A percentile compares a stretch with the other conserved stretches of the same genome.
Conservation (phyloP, 306 rosid species). For the Coriaria nepalensis region DNA sequence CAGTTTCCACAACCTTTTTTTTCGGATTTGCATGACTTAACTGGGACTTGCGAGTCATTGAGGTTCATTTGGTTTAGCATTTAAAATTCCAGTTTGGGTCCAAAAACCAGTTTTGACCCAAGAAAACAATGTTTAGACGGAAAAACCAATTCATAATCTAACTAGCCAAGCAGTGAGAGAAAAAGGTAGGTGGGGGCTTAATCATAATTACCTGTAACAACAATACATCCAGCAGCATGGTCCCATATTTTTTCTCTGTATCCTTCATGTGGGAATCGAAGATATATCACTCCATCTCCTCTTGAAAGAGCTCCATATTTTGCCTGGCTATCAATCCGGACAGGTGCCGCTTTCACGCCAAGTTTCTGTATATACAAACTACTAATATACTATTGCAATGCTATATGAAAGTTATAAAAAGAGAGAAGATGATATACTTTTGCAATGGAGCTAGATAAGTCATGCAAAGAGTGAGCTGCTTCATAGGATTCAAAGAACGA, state of each 20-base stretch:
- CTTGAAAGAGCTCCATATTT: slow-evolving; percentile 90
- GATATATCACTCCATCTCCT: slow-evolving; percentile 92
- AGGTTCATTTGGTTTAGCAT: too few species aligned
- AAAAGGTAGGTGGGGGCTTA: neutral
- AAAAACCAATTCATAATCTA: neutral
- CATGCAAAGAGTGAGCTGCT: slow-evolving; percentile 82
- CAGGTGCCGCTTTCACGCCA: slow-evolving; percentile 87
- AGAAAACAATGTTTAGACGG: neutral
- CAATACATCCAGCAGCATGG: slow-evolving; percentile 93
- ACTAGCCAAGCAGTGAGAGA: too few species aligned
- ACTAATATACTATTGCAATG: slow-evolving; percentile 48
- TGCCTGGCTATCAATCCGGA: slow-evolving; percentile 95
- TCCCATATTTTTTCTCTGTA: slow-evolving; percentile 97
- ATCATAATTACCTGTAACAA: slow-evolving; percentile 51
- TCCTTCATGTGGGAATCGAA: slow-evolving; percentile 81
- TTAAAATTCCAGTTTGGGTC: too few species aligned
- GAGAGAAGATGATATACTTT: slow-evolving; percentile 28
- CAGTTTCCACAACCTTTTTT: too few species aligned
- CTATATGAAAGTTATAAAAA: neutral
- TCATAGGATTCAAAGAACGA: slow-evolving; percentile 86
- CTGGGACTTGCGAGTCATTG: too few species aligned
- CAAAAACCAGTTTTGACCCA: too few species aligned
- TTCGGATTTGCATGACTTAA: too few species aligned
- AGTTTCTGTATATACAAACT: slow-evolving; percentile 52
- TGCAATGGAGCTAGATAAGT: slow-evolving; percentile 64